Conservation (phyloP, 2,329 filamentous ascomycete species). For the Niveomyces coronatus region DNA sequence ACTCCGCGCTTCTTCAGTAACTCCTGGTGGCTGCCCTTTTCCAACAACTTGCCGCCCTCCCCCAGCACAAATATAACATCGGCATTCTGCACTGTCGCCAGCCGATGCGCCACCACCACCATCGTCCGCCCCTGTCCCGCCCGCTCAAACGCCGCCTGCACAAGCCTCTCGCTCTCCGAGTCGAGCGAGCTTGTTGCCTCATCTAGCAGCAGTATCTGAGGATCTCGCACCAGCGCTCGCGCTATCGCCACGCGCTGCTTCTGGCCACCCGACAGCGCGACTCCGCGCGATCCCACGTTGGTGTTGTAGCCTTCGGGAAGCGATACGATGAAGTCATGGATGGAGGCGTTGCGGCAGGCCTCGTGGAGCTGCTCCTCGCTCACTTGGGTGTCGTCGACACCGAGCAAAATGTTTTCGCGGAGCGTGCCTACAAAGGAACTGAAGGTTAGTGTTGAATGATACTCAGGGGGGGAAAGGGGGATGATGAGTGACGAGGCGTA, state of each 20-base stretch:
- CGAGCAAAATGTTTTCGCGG: constrained; percentile 59
- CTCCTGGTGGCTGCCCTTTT: constrained; percentile 43
- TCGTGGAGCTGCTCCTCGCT: constrained; percentile 41
- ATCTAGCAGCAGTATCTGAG: constrained; percentile 57
- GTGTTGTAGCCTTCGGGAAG: constrained; percentile 61
- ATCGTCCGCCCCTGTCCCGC: constrained; percentile 53
- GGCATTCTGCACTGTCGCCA: constrained; percentile 69
- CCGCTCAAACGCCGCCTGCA: constrained; percentile 57
- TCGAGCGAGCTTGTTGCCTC: constrained; percentile 65
- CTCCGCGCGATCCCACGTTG: constrained; percentile 54
- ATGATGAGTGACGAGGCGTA: constrained; percentile 11
- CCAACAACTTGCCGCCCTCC: constrained; percentile 45
- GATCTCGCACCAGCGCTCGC: constrained; percentile 55
- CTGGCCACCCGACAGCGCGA: constrained; percentile 60
- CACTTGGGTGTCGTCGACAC: constrained; percentile 44
- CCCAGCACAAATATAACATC: constrained; percentile 74
- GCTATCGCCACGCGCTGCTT: constrained; percentile 63
- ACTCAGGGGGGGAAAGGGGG: no score
- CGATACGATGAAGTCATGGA: constrained; percentile 60
- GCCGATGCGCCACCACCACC: constrained; percentile 65
- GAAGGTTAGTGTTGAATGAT: no score
- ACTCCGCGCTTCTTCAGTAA: constrained; percentile 40
- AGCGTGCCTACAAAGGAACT: constrained; percentile 38
- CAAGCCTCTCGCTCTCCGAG: constrained; percentile 49
- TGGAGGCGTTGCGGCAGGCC: constrained; percentile 51